phyloP scores from a whole-genome alignment of 1,284 basidiomycete species.

The Trichosporon sp. region DNA sequence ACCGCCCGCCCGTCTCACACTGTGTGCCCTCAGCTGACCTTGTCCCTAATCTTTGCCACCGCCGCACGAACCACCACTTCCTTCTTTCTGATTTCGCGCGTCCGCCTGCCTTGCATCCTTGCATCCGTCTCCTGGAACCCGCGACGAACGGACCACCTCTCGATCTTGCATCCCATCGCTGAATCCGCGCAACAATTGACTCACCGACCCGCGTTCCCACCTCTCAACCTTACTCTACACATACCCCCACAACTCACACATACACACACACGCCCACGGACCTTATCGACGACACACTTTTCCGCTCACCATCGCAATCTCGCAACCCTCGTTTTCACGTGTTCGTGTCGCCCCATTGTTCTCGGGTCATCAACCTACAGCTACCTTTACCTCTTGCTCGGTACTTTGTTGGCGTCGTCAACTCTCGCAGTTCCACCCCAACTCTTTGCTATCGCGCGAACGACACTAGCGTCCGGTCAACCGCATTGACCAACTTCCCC shows the following conservation, averaged over 20 bases:
- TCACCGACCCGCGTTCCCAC: not conserved
- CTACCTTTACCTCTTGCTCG: not conserved
- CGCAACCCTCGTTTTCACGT: not conserved
- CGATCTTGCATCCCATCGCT: not conserved
- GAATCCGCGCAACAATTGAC: not conserved
- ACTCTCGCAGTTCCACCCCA: not conserved
- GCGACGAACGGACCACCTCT: constrained; percentile 2
- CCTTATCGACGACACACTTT: not conserved
- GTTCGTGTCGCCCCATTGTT: not conserved
- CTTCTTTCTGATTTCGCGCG: not conserved
- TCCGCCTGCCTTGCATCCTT: not conserved
- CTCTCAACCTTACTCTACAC: not conserved
- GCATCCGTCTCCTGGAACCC: constrained; percentile 2
- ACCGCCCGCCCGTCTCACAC: not conserved
- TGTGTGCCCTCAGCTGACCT: constrained; percentile 1
- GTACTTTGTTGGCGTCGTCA: not conserved
- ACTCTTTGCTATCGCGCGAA: not conserved
- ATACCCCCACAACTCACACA: not conserved
- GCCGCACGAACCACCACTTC: not conserved
- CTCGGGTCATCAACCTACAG: not conserved
- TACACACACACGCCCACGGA: not conserved
- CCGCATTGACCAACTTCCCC: not conserved
- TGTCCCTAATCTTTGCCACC: not conserved
- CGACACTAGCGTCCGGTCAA: not conserved
- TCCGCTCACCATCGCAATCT: not conserved